Percentiles rank a stretch among this genome's conserved stretches.
Evolutionary conservation across 164 flowering plant species (phyloP).

Genomic region (Chloranthus sessilifolius): DNA sequence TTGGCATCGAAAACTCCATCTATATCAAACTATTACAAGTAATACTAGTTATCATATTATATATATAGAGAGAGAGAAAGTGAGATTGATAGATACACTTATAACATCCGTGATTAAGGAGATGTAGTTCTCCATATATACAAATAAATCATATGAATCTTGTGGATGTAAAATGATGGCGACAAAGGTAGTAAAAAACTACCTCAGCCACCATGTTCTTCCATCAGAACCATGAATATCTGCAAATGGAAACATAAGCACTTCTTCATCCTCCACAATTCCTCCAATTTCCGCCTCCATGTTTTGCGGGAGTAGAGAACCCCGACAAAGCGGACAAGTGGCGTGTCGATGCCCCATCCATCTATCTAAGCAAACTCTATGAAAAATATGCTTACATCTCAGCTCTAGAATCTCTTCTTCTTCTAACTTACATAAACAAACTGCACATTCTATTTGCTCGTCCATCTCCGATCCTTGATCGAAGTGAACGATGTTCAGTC

Average conservation of each 20-base stretch:
- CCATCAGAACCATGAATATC: not conserved
- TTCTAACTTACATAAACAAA: constrained; percentile 7
- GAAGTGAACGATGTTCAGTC: not conserved
- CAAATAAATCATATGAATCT: too few species aligned
- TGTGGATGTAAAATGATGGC: too few species aligned
- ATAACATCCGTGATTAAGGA: too few species aligned
- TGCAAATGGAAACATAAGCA: constrained; percentile 1
- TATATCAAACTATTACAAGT: too few species aligned
- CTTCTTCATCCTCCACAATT: not conserved
- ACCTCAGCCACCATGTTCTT: constrained; percentile 6
- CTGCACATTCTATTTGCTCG: constrained; percentile 6
- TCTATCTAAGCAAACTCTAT: constrained; percentile 8
- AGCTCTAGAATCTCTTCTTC: constrained; percentile 10
- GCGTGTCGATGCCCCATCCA: constrained; percentile 6
- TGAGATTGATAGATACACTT: too few species aligned
- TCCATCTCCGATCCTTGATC: not conserved
- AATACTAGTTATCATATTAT: too few species aligned
- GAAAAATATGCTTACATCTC: constrained; percentile 8
- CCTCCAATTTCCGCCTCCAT: constrained; percentile 2
- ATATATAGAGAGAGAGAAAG: too few species aligned
- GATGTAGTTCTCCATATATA: too few species aligned
- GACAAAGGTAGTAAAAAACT: too few species aligned
- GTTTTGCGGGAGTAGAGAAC: constrained; percentile 2
- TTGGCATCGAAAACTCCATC: too few species aligned
- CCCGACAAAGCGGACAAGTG: constrained; percentile 10